Percentiles rank a stretch among this genome's conserved stretches.
Conservation (phyloP, 139 green algal species). For the Picochlorum sp. region DNA sequence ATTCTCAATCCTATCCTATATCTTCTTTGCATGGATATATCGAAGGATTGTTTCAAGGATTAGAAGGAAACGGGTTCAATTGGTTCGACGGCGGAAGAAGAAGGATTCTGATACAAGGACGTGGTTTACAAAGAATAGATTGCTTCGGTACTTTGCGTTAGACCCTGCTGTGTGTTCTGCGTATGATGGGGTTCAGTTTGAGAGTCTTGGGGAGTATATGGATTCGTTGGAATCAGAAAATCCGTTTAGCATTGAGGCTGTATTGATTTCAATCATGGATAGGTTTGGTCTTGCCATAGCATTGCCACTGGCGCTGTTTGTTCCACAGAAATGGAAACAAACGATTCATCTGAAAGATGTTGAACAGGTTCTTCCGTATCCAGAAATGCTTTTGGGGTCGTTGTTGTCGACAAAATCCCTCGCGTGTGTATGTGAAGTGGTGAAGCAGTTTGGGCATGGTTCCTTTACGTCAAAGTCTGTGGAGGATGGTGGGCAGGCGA, state of each 20-base stretch:
- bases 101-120: not conserved
- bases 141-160: not conserved
- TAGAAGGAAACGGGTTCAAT: not conserved
- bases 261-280: constrained; percentile 7
- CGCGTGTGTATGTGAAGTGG: not conserved
- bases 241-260: constrained; percentile 3
- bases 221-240: not conserved
- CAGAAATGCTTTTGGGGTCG: not conserved
- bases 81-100: not conserved
- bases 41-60: not conserved
- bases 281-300: not conserved
- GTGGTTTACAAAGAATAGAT: not conserved
- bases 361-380: constrained; percentile 3
- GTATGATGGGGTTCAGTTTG: not conserved
- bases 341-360: not conserved
- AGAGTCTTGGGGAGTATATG: constrained; percentile 20
- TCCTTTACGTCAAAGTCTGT: not conserved
- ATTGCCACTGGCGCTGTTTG: constrained; percentile 17
- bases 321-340: not conserved
- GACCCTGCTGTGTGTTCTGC: not conserved
- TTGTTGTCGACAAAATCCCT: constrained; percentile 1
- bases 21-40: not conserved
- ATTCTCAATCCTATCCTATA: not conserved
- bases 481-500: not conserved
- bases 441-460: not conserved